A percentile compares a stretch with the other conserved stretches of the same genome.
Evolutionary conservation across 75 land plant species (phyloP).

Genomic region (Isoetes taiwanensis): DNA sequence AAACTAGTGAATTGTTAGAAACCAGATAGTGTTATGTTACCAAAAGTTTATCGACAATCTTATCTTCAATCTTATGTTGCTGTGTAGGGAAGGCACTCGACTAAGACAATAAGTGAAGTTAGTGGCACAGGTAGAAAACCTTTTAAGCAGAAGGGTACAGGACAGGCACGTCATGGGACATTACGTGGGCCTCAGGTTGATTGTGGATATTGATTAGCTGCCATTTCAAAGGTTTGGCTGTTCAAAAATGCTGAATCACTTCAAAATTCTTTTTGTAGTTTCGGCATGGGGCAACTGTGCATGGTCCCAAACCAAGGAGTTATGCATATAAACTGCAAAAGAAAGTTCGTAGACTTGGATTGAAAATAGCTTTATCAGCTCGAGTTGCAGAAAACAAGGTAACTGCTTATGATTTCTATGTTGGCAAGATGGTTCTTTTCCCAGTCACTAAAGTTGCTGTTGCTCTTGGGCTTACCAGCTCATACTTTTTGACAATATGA

Average conservation of each 20-base stretch:
- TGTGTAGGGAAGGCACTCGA: conserved; percentile 83
- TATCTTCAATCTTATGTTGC: too few species aligned
- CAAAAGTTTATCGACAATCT: too few species aligned
- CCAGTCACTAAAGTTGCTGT: neutral
- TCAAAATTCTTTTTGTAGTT: conserved; percentile 45
- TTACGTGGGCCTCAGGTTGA: conserved; percentile 86
- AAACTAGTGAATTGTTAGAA: too few species aligned
- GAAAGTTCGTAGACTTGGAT: conserved; percentile 82
- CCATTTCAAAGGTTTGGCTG: neutral
- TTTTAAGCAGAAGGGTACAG: conserved; percentile 73
- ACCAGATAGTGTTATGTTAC: too few species aligned
- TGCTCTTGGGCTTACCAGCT: conserved; percentile 31
- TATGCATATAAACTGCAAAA: conserved; percentile 78
- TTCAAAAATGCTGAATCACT: conserved; percentile 3
- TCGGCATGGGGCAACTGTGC: conserved; percentile 66
- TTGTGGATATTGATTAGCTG: neutral
- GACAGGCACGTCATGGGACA: conserved; percentile 87
- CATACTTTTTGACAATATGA: conserved; percentile 63
- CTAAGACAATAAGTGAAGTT: conserved; percentile 87
- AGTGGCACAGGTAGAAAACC: conserved; percentile 96
- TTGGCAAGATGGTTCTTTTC: neutral
- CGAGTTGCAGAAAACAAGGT: conserved; percentile 95
- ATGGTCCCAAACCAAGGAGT: conserved; percentile 92
- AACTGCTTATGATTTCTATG: conserved; percentile 1
- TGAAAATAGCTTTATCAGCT: conserved; percentile 87